Base-by-base conservation (phyloP, 1,284 basidiomycete species). In the Ceratobasidium theobromae region DNA sequence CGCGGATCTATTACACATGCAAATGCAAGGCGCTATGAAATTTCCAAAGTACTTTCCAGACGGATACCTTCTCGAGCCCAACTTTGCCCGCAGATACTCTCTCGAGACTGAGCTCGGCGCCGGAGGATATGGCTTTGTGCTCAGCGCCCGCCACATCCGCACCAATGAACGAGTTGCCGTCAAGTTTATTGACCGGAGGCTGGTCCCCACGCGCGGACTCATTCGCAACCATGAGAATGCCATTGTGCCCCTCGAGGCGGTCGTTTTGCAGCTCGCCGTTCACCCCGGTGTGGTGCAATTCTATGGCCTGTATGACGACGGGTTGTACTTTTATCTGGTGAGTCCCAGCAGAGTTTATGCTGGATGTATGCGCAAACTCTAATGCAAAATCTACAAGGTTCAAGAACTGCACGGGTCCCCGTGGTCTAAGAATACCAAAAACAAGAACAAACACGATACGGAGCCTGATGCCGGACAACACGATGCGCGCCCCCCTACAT, bases 41-140 rank as follows among this genome's bases (percentile, higher is more conserved):
- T 58, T 58, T 35, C 55, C 55, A 8, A 30, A 58, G n/a, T 41
- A 30, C 12, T 88, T 91, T 72, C 84, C 86, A 1, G 71, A 74
- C 2, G 81, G 80, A 1, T 88, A 93, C 75, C 73, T 72, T 25
- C 82, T 96, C 35, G 82, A 89, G 71, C 75, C 81, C 0, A 78
- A 81, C 32, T 96, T 96, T 73, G 83, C 83, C 9, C 77, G 78
- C 40, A 76, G 76, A 45, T 97, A 94, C 75, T 76, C 80, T 23
- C 82, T 95, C 46, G 82, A 82, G 43, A 88, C 88, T 69, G 91
- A 95, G 75, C 84, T 97, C 40, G 94, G 94, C 52, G 86, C 86
- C 8, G 94, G 94, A 41, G 94, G 94, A 14, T 97, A 94, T 74
- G 94, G 94, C 5, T 96, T 97, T 74, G 94, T 97, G 27, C 86